Evolutionary conservation across 1,284 basidiomycete species (phyloP), one percentile per base, ranked within the genome.

Genomic region (Cutaneotrichosporon daszewskae): DNA sequence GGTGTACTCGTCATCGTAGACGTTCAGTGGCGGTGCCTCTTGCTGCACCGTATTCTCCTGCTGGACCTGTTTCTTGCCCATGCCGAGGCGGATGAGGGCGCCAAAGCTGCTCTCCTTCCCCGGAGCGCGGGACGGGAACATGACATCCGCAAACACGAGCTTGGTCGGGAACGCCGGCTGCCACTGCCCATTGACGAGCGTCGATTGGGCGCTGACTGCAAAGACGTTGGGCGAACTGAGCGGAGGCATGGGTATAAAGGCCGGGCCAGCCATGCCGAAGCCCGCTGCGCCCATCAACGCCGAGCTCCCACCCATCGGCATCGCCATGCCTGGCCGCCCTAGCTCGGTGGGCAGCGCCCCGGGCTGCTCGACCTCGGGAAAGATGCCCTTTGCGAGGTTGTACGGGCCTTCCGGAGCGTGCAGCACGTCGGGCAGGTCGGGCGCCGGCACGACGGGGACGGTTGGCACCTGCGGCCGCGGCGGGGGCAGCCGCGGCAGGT

Each of bases 391-490:
- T 19, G 54, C 55, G 7, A 57, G 51, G 9, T 47, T 56, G 47
- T 69, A 70, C 8, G 55, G 40, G 8, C 68, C 68, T 43, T 70
- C 68, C 5, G 68, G 68, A 4, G 66, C 64, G 36, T 61, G 50
- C 37, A 69, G 51, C 12, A 45, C 47, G 13, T 59, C 56, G 14
- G 64, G 66, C 16, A 70, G 54, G 4, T 59, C 51, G 25, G 59
- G 53, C 5, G 58, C 37, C 13, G 64, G 59, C 26, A 64, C 60
- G 38, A 66, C 43, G 4, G 66, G 66, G 11, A 69, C 63, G 1
- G 63, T 54, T 3, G 66, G 66, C 17, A 46, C 26, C 12, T 55
- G 51, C 2, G 64, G 64, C 37, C 55, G 51, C 5, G 61, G 61
- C 19, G 60, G 60, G 14, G 51, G 57, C 23, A 56, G 55, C 32